These are phyloP conservation scores for Maudiozyma serrabonitensis DNA, from an alignment of 805 yeast species.

Conservation along the genomic window DNA sequence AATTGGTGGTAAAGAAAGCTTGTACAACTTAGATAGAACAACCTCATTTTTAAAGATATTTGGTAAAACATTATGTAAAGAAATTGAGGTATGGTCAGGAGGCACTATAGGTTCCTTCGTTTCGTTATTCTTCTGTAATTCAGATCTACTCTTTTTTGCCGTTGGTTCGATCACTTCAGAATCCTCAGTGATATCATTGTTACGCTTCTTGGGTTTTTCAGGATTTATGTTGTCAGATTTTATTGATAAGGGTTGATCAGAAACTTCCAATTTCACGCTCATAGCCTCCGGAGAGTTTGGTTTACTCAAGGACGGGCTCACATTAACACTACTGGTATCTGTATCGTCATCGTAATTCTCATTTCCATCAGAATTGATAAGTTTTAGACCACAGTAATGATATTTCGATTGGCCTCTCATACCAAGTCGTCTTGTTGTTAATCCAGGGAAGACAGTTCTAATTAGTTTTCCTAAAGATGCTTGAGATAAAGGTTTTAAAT, in stretches of 20 bases:
- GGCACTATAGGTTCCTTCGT: not conserved
- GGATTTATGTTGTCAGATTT: not conserved
- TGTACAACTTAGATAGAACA: constrained; percentile 2
- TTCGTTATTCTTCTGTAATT: not conserved
- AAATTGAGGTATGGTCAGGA: not conserved
- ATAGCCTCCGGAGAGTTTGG: not conserved
- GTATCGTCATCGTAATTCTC: not conserved
- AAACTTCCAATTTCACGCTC: not conserved
- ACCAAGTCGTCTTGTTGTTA: constrained; percentile 72
- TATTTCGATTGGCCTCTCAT: constrained; percentile 75
- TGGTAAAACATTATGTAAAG: constrained; percentile 1
- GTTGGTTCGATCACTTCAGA: not conserved
- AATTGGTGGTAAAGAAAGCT: constrained; percentile 33
- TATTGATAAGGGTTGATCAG: not conserved
- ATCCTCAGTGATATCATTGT: not conserved
- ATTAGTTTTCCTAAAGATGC: constrained; percentile 75
- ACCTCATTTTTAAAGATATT: constrained; percentile 6
- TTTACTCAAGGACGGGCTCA: not conserved
- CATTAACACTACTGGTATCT: not conserved
- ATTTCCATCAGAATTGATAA: constrained; percentile 15
- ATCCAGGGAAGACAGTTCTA: constrained; percentile 50
- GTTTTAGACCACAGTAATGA: constrained; percentile 71
- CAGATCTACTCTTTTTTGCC: not conserved
- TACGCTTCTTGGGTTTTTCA: not conserved
- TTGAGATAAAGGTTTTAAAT: constrained; percentile 54